A percentile compares a stretch with the other conserved stretches of the same genome.
These are phyloP conservation scores for Lagenaria siceraria DNA, from an alignment of 306 rosid species.

Conservation along the genomic window DNA sequence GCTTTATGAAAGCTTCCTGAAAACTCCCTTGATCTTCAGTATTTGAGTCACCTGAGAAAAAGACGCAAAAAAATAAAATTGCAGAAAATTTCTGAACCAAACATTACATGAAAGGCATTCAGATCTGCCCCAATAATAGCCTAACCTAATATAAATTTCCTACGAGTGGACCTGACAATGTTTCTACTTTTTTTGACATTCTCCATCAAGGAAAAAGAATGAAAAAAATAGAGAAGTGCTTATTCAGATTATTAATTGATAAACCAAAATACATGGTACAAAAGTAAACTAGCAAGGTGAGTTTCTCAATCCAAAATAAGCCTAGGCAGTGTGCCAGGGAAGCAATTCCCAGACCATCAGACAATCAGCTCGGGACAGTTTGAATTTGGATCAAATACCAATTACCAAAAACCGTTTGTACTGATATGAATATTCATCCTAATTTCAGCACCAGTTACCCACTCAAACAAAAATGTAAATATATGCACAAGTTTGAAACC, in stretches of 20 bases:
- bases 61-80: slow-evolving; percentile 6
- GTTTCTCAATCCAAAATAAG: neutral
- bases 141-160: neutral
- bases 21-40: slow-evolving; percentile 48
- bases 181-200: neutral
- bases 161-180: neutral
- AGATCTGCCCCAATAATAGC: neutral
- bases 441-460: neutral
- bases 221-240: neutral
- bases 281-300: neutral
- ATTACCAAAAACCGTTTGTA: neutral
- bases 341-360: neutral
- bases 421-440: neutral
- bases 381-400: neutral
- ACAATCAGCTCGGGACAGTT: neutral
- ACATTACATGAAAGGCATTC: neutral
- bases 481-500: neutral
- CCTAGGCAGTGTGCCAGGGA: neutral
- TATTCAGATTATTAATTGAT: neutral
- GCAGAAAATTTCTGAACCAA: neutral
- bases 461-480: neutral
- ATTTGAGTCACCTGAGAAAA: slow-evolving; percentile 53
- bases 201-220: neutral
- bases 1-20: slow-evolving; percentile 45
- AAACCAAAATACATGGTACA: neutral